Evolutionary conservation across 768 basidiomycete species (phyloP).

Genomic region (Suillus subalutaceus): DNA sequence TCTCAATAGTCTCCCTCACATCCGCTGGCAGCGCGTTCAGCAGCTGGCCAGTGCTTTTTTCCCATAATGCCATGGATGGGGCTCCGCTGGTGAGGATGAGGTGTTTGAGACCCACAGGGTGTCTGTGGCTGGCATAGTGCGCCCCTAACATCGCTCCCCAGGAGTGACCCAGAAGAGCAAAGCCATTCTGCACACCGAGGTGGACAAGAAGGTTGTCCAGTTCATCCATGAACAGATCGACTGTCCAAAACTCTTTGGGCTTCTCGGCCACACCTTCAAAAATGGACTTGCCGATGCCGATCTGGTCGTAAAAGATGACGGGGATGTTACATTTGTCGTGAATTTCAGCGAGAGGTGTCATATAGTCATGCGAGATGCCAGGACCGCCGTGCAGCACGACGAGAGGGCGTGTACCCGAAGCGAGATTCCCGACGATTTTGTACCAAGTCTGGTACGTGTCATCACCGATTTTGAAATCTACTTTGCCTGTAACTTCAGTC

Average conservation of each 20-base stretch:
- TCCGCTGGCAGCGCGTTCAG: conserved; percentile 24
- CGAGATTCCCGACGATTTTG: conserved; percentile 49
- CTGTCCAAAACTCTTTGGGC: conserved; percentile 38
- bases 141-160: conserved; percentile 53
- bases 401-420: conserved; percentile 42
- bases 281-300: conserved; percentile 43
- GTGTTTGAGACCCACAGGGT: conserved; percentile 37
- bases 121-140: conserved; percentile 34
- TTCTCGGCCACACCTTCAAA: conserved; percentile 36
- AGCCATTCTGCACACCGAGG: conserved; percentile 42
- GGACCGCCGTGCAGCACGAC: conserved; percentile 59
- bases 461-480: conserved; percentile 3
- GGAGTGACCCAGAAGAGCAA: conserved; percentile 49
- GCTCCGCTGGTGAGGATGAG: conserved; percentile 31
- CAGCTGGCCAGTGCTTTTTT: conserved; percentile 18
- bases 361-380: conserved; percentile 45
- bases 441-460: conserved; percentile 49
- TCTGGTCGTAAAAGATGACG: conserved; percentile 49
- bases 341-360: conserved; percentile 38
- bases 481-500: conserved; percentile 9
- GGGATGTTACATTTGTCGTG: conserved; percentile 25
- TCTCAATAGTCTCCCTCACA: conserved; percentile 21
- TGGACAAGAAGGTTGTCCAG: conserved; percentile 46
- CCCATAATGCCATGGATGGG: conserved; percentile 27
- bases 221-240: conserved; percentile 52